These are phyloP conservation scores for Allomyces macrogynus DNA, from an alignment of 192 early-diverging fungal species.

Conservation along the genomic window DNA sequence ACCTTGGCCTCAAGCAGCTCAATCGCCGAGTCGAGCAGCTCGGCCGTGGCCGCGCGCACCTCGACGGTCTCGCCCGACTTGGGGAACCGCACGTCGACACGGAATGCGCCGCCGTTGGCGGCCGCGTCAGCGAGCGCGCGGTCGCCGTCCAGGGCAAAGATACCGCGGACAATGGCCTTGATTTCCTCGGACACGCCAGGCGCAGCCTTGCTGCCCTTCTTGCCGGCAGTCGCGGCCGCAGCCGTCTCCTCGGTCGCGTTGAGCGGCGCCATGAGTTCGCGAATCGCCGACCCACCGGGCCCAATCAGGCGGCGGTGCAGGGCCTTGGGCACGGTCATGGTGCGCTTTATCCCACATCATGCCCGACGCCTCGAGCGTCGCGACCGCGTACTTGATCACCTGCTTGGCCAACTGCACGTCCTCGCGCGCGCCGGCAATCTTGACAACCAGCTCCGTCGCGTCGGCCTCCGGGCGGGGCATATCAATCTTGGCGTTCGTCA, in stretches of 20 bases:
- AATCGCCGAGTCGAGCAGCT: conserved; percentile 29
- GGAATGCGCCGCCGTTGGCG: conserved; percentile 21
- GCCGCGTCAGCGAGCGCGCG: conserved; percentile 26
- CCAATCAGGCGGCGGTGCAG: conserved; percentile 35
- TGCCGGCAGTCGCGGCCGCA: no score
- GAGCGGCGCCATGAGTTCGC: conserved; percentile 23
- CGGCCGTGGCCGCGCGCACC: conserved; percentile 15
- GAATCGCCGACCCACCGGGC: conserved; percentile 21
- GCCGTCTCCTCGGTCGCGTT: conserved; percentile 8
- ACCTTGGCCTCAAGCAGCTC: conserved; percentile 19
- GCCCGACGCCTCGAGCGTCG: neutral
- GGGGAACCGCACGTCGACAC: conserved; percentile 36
- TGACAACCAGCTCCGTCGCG: conserved; percentile 10
- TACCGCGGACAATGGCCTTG: neutral
- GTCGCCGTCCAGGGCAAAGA: neutral
- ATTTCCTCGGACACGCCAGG: neutral
- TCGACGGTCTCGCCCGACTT: conserved; percentile 25
- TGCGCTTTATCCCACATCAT: neutral
- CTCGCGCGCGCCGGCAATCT: conserved; percentile 18
- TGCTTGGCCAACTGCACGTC: conserved; percentile 2
- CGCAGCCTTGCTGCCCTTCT: no score
- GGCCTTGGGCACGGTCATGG: neutral
- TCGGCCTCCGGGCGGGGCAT: conserved; percentile 13
- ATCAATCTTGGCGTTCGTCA: conserved; percentile 22
- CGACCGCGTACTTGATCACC: neutral